Evolutionary conservation across 345 rosid species (phyloP), one percentile per base, ranked within the genome.

Genomic region (Citrus medica): DNA sequence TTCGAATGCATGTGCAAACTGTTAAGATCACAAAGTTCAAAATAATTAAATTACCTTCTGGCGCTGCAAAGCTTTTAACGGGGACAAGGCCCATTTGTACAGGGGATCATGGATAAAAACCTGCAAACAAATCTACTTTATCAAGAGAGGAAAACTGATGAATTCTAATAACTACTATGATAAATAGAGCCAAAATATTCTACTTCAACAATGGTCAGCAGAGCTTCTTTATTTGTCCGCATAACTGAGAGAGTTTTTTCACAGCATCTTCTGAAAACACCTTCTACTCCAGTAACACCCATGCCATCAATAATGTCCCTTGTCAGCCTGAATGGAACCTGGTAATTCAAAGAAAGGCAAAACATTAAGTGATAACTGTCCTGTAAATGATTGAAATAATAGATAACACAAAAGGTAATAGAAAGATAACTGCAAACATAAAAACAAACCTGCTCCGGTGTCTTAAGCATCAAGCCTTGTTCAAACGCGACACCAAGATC

Each of bases 401-500:
- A 46, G 51, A 46, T 46, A 46, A 13, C 64, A 76, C 68, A 67
- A 66, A 17, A 25, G 48, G 58, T 24, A 65, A 35, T 19, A 48
- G 48, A 80, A 80, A 56, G 48, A 77, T 30, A 58, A 71, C 59
- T 6, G 58, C 25, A 56, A 75, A 75, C 58, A 74, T 62, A 38
- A 77, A 62, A 84, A 79, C 85, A 56, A 78, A 92, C 99, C 92
- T 95, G 83, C 87, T 95, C 98, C 51, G 99, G 99, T 28, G 98
- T 93, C 88, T 95, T 93, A 70, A 95, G 97, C 98, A 91, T 93
- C 85, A 95, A 83, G 77, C 99, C 99, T 85, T 95, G 99, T 78
- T 95, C 99, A 82, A 95, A 95, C 42, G 99, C 99, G 81, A 95
- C 99, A 79, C 99, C 98, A 79, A 95, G 98, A 89, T 95, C 99